Conservation (phyloP, 2,329 filamentous ascomycete species). For the Thelonectria blattea region DNA sequence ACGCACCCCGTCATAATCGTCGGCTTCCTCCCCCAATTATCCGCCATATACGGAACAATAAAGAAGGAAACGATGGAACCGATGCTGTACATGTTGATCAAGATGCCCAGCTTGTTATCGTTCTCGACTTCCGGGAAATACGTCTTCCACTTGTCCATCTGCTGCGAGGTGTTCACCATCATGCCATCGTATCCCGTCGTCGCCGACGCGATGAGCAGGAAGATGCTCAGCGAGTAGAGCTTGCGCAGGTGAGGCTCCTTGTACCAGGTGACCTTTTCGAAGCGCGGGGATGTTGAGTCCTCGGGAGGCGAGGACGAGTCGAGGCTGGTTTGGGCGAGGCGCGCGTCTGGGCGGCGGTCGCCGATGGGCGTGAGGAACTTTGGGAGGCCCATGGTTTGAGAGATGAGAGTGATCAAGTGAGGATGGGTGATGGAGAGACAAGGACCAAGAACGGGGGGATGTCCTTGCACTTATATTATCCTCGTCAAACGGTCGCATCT, state of each 20-base stretch:
- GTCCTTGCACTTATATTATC: conserved; percentile 35
- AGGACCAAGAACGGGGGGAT: conserved; percentile 26
- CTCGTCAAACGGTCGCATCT: conserved; percentile 2
- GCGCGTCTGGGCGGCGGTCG: conserved; percentile 27
- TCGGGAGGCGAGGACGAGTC: conserved; percentile 49
- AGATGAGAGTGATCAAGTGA: conserved; percentile 9
- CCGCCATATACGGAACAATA: conserved; percentile 53
- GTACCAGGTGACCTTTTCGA: conserved; percentile 63
- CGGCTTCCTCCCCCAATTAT: conserved; percentile 50
- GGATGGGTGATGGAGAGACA: conserved; percentile 2
- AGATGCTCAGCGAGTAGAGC: conserved; percentile 58
- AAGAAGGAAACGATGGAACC: conserved; percentile 56
- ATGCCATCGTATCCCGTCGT: conserved; percentile 68
- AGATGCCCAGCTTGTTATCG: conserved; percentile 53
- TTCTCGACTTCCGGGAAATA: conserved; percentile 53
- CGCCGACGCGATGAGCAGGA: conserved; percentile 65
- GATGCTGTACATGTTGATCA: conserved; percentile 60
- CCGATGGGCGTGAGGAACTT: conserved; percentile 34
- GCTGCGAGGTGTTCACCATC: conserved; percentile 65
- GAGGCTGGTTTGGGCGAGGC: conserved; percentile 31
- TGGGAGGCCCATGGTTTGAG: conserved; percentile 33
- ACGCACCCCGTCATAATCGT: conserved; percentile 52
- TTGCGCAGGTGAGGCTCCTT: conserved; percentile 61
- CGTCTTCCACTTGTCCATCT: conserved; percentile 59
- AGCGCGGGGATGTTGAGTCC: conserved; percentile 49